These are phyloP conservation scores for Panaeolus papilionaceus DNA, from an alignment of 768 basidiomycete genomes.

Conservation along the genomic window DNA sequence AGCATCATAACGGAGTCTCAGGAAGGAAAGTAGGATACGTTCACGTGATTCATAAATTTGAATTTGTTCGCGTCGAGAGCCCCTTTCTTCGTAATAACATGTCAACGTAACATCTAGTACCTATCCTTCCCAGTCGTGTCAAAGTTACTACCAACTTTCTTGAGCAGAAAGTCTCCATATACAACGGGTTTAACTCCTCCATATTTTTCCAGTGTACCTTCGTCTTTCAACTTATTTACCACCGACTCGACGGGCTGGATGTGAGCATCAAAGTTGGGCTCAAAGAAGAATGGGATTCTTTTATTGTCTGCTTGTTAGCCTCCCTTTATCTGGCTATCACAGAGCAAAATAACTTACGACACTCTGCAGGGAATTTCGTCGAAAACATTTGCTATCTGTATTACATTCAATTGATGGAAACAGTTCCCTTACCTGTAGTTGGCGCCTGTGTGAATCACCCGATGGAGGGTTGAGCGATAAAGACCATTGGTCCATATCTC, in stretches of 20 bases:
- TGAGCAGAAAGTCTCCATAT: constrained; percentile 81
- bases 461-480: constrained; percentile 87
- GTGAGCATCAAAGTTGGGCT: constrained; percentile 82
- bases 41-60: constrained; percentile 29
- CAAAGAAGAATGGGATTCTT: constrained; percentile 93
- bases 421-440: constrained; percentile 63
- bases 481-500: constrained; percentile 90
- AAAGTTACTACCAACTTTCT: constrained; percentile 82
- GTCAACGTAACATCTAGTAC: constrained; percentile 29
- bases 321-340: constrained; percentile 16
- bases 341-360: constrained; percentile 57
- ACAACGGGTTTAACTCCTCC: constrained; percentile 49
- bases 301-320: not conserved
- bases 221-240: constrained; percentile 41
- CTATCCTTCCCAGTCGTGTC: constrained; percentile 43
- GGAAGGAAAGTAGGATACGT: constrained; percentile 15
- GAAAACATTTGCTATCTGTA: not conserved
- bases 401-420: not conserved
- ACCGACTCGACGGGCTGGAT: constrained; percentile 72
- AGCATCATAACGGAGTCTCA: constrained; percentile 22
- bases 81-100: not conserved
- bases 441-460: constrained; percentile 78
- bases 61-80: not conserved
- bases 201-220: constrained; percentile 21
- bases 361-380: constrained; percentile 49